Evolutionary conservation across 768 basidiomycete genomes (phyloP).

Genomic region (Phanerochaete carnosa): DNA sequence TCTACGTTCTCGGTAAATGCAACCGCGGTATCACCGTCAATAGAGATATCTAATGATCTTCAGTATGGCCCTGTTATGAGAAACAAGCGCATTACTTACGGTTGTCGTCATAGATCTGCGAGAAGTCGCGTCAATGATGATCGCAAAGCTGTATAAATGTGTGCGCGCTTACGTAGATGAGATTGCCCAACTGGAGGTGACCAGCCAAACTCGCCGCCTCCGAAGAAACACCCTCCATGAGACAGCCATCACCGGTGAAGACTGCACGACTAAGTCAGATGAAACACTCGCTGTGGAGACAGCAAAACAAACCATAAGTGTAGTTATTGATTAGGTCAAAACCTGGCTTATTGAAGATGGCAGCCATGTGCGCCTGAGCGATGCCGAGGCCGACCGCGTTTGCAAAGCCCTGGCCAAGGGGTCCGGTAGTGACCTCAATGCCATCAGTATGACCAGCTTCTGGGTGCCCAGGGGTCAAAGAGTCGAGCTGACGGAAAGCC

Average conservation of each 20-base stretch:
- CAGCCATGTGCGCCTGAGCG: conserved; percentile 86
- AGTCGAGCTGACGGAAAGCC: conserved; percentile 87
- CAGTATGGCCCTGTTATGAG: background rate
- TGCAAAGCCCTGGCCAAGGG: conserved; percentile 91
- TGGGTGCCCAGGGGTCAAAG: conserved; percentile 91
- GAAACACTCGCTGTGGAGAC: background rate
- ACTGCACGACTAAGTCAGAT: conserved; percentile 38
- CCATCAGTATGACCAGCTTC: conserved; percentile 72
- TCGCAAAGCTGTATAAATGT: conserved; percentile 9
- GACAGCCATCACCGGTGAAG: conserved; percentile 92
- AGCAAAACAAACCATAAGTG: conserved; percentile 64
- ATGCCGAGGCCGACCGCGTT: conserved; percentile 94
- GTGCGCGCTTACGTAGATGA: conserved; percentile 70
- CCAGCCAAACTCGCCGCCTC: conserved; percentile 93
- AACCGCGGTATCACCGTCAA: conserved; percentile 88
- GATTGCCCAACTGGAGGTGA: conserved; percentile 89
- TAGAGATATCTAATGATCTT: conserved; percentile 76
- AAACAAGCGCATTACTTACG: conserved; percentile 45
- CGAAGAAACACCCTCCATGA: conserved; percentile 95
- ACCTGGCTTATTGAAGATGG: conserved; percentile 85
- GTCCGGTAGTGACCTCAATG: conserved; percentile 93
- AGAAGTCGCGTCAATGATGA: background rate
- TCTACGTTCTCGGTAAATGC: conserved; percentile 95
- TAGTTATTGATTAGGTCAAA: conserved; percentile 83
- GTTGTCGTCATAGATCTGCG: conserved; percentile 92